These are phyloP conservation scores for Hydrangea macrophylla DNA, from an alignment of 148 eudicot species.

Conservation along the genomic window DNA sequence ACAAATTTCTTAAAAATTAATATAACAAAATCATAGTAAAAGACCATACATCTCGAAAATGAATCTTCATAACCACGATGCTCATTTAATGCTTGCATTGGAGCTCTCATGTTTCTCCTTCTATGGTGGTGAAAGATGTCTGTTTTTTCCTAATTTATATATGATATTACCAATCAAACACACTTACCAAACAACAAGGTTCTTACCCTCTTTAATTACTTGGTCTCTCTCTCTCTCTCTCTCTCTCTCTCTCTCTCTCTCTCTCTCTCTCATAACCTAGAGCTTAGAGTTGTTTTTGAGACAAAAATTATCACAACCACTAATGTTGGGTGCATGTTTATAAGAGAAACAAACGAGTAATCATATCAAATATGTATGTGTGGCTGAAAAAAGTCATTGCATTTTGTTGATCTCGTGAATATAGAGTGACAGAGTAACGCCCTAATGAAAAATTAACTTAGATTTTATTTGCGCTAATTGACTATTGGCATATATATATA, in stretches of 20 bases:
- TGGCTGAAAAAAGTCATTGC: too few relatives aligned
- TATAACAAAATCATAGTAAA: conserved; percentile 9
- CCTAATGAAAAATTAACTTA: too few relatives aligned
- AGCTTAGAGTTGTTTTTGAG: conserved; percentile 29
- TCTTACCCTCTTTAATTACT: conserved; percentile 26
- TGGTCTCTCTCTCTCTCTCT: conserved; percentile 24
- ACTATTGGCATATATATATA: too few relatives aligned
- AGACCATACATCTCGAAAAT: conserved; percentile 43
- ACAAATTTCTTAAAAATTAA: neutral
- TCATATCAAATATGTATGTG: too few relatives aligned
- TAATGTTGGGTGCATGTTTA: neutral
- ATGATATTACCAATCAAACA: neutral
- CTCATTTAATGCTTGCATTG: conserved; percentile 45
- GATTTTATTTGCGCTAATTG: too few relatives aligned
- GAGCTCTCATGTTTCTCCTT: conserved; percentile 39
- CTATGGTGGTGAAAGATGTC: conserved; percentile 49
- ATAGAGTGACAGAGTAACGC: too few relatives aligned
- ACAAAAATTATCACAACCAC: neutral
- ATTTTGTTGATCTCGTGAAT: too few relatives aligned
- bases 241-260: too few relatives aligned
- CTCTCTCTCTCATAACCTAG: too few relatives aligned
- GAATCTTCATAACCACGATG: conserved; percentile 33
- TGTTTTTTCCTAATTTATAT: conserved; percentile 28
- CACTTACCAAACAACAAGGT: conserved; percentile 16
- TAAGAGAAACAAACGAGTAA: too few relatives aligned